A percentile compares a stretch with the other conserved stretches of the same genome.
phyloP scores from a whole-genome alignment of 1,284 basidiomycete species.

The Sporisorium exsertum region DNA sequence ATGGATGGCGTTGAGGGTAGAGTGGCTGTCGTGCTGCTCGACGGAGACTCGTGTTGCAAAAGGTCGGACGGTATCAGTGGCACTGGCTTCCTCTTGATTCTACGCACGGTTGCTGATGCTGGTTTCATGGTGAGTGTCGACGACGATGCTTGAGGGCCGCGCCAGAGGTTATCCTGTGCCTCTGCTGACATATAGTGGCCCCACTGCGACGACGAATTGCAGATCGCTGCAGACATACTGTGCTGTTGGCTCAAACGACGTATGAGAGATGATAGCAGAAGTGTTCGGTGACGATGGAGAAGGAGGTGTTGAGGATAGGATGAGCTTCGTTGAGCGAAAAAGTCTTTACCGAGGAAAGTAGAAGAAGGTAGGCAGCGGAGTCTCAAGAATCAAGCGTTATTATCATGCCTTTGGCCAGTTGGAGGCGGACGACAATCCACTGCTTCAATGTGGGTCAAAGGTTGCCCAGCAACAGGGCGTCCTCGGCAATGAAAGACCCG shows the following conservation, averaged over 20 bases:
- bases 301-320: not conserved
- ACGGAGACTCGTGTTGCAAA: not conserved
- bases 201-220: constrained; percentile 3
- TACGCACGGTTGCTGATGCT: constrained; percentile 8
- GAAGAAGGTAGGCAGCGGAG: not conserved
- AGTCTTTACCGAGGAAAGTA: not conserved
- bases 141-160: constrained; percentile 12
- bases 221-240: constrained; percentile 9
- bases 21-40: not conserved
- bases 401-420: not conserved
- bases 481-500: not conserved
- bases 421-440: not conserved
- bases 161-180: constrained; percentile 24
- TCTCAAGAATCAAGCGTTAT: not conserved
- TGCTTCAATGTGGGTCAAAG: not conserved
- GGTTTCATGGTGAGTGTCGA: constrained; percentile 1
- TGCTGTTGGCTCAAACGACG: not conserved
- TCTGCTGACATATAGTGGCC: constrained; percentile 6
- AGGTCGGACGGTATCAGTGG: constrained; percentile 26
- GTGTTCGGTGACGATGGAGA: not conserved
- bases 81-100: constrained; percentile 26
- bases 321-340: no score
- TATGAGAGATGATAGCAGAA: not conserved
- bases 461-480: not conserved
- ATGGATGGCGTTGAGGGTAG: not conserved